Evolutionary conservation across 768 basidiomycete species (phyloP), one percentile per base, ranked within the genome.

Genomic region (Pleurotus cornucopiae): DNA sequence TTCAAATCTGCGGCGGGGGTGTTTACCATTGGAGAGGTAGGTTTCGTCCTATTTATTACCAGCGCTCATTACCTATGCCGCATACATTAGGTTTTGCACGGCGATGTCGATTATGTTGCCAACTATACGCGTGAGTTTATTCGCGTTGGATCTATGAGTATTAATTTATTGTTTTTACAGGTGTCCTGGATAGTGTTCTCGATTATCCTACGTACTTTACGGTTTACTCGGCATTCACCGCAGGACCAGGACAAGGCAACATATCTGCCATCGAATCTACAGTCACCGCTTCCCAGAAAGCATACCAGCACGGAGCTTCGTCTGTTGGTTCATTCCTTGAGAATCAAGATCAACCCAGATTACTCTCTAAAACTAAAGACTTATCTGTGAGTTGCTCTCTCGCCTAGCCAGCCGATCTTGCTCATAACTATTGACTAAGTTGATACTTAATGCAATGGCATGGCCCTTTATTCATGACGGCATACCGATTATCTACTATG

Each of bases 11-110:
- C 78, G 3, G 84, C 86, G 0, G 87, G 82, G 5, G 84, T 89
- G 1, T 89, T 82, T 70, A 84, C 85, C 52, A 80, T 89, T 13
- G 89, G 88, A 46, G 88, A 91, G 69, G 84, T 90, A 44, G 66
- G 61, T 45, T 63, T 71, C 58, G 69, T 70, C 57, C n/a, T 2
- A 57, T 67, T 57, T 25, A 5, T 66, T 78, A 55, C n/a, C 56
- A 70, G 49, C 37, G 34, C 40, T 40, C 34, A 30, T 9, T 34
- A 9, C 2, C 5, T 37, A 23, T 40, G 11, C 16, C 16, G 57
- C 30, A 30, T 23, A 56, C 59, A 70, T 23, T 38, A 61, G 67
- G 63, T 72, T 30, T 62, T 63, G 13, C 58, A 56, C 26, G 58
- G 59, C 38, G 58, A 64, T 48, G 57, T 60, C 18, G 58, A 60